These are phyloP conservation scores for Hanseniaspora lachancei DNA, from an alignment of 805 yeast genomes.

Conservation along the genomic window DNA sequence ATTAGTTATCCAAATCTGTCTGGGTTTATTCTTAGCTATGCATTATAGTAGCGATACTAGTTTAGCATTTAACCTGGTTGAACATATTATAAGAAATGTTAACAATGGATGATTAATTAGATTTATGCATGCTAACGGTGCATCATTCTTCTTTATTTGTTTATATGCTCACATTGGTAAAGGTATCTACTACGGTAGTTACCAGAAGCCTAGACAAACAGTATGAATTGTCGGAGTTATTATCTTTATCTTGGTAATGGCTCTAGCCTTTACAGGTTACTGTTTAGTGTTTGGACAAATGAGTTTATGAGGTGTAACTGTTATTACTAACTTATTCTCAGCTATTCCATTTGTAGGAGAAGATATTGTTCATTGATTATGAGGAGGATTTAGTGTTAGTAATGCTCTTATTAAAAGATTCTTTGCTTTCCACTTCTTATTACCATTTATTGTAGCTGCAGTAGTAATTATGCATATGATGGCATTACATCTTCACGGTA, in stretches of 20 bases:
- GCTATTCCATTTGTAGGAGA: constrained; percentile 10
- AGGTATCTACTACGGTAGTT: constrained; percentile 15
- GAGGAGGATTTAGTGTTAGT: constrained; percentile 7
- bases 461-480: constrained; percentile 11
- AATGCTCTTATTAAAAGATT: constrained; percentile 9
- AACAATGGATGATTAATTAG: constrained; percentile 15
- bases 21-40: constrained; percentile 13
- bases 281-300: constrained; percentile 10
- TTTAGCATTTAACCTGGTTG: constrained; percentile 1
- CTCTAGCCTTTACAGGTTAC: constrained; percentile 15
- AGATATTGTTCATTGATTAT: constrained; percentile 11
- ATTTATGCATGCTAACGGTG: constrained; percentile 14
- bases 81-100: constrained; percentile 14
- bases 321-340: constrained; percentile 11
- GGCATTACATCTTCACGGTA: constrained; percentile 9
- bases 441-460: constrained; percentile 7
- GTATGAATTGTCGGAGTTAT: constrained; percentile 15
- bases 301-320: constrained; percentile 9
- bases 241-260: constrained; percentile 14
- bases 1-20: constrained; percentile 13
- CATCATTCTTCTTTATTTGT: constrained; percentile 15
- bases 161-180: constrained; percentile 15
- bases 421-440: constrained; percentile 12
- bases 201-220: constrained; percentile 13
- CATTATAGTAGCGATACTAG: constrained; percentile 6